Evolutionary conservation across 768 basidiomycete species (phyloP).

Genomic region (Podaxis sp.): DNA sequence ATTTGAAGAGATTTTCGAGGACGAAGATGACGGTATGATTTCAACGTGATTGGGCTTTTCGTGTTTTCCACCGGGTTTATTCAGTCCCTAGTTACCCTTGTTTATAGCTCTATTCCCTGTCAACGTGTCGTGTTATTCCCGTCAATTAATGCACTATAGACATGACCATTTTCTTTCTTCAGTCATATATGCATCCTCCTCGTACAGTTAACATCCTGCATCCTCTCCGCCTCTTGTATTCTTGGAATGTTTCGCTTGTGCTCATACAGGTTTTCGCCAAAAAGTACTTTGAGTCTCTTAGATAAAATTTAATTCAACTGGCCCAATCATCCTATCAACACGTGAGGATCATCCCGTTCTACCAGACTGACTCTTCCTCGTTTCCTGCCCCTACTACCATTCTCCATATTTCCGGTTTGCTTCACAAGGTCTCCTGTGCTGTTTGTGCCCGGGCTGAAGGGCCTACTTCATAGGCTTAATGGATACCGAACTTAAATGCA

Average conservation of each 20-base stretch:
- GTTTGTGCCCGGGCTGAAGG: not conserved
- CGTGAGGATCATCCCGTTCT: not conserved
- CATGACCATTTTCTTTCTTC: slow-evolving; percentile 4
- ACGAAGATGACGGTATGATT: slow-evolving; percentile 71
- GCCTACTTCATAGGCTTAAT: slow-evolving; percentile 27
- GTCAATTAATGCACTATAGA: slow-evolving; percentile 13
- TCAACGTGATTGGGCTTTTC: slow-evolving; percentile 47
- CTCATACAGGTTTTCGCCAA: not conserved
- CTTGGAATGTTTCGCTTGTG: not conserved
- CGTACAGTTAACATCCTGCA: not conserved
- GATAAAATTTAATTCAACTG: not conserved
- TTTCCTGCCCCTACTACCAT: not conserved
- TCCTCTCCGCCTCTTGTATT: slow-evolving; percentile 11
- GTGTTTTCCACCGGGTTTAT: not conserved
- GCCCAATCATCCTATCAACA: not conserved
- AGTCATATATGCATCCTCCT: slow-evolving; percentile 11
- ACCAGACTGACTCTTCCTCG: not conserved
- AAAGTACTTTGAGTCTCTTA: not conserved
- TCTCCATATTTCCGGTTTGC: not conserved
- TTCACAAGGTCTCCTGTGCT: not conserved
- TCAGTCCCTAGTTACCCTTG: slow-evolving; percentile 1
- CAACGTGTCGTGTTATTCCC: slow-evolving; percentile 5
- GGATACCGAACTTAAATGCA: slow-evolving; percentile 77
- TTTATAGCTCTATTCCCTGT: slow-evolving; percentile 1
- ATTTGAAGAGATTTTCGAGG: slow-evolving; percentile 69